phyloP scores from a whole-genome alignment of 2,329 filamentous ascomycete species.

The Penicillium sp. region DNA sequence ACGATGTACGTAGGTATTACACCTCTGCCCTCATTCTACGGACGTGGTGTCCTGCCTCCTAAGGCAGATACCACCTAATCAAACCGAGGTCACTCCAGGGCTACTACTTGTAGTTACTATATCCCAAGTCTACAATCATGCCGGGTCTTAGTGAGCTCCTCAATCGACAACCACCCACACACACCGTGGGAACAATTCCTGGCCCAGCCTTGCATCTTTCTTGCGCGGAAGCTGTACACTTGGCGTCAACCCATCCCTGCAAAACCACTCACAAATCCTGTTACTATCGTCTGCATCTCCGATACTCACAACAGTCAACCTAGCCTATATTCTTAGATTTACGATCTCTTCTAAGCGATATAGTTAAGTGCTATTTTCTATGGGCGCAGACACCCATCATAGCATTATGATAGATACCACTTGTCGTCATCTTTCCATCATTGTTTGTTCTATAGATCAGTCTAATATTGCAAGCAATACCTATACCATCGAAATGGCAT shows the following conservation, averaged over 20 bases:
- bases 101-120: too few species aligned
- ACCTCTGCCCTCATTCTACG: too few species aligned
- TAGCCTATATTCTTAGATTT: not conserved
- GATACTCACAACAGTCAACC: conserved; percentile 25
- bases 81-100: too few species aligned
- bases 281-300: conserved; percentile 23
- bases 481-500: not conserved
- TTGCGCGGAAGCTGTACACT: conserved; percentile 13
- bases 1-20: too few species aligned
- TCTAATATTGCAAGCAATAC: not conserved
- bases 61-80: too few species aligned
- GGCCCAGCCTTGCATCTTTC: conserved; percentile 11
- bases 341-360: not conserved
- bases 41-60: too few species aligned
- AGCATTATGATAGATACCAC: not conserved
- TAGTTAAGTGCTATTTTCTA: not conserved
- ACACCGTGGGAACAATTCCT: conserved; percentile 13
- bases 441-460: not conserved
- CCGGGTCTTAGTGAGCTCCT: conserved; percentile 12
- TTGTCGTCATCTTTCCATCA: not conserved
- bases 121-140: not conserved
- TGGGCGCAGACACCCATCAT: not conserved
- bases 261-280: conserved; percentile 5
- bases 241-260: conserved; percentile 10
- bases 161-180: conserved; percentile 9